Conservation (phyloP, 1,139 yeast species). For the Meyerozyma carpophila region DNA sequence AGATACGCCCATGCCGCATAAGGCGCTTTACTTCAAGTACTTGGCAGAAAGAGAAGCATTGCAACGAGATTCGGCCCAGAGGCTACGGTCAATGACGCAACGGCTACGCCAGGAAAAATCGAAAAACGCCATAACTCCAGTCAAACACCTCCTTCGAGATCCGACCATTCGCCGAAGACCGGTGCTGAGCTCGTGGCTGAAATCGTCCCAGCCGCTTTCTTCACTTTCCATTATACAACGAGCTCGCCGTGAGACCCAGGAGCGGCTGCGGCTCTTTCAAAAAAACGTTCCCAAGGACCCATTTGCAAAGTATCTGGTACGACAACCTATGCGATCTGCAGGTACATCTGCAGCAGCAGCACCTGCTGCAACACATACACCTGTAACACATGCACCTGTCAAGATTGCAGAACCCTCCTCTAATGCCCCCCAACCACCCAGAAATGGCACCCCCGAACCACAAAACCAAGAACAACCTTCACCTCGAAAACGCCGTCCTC, state of each 20-base stretch:
- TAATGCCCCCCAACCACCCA: no score
- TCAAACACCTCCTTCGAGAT: conserved; percentile 32
- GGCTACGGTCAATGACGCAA: conserved; percentile 41
- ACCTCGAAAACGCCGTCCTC: background rate
- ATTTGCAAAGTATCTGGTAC: background rate
- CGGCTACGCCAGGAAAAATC: conserved; percentile 38
- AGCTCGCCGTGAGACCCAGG: background rate
- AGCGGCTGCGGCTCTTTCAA: background rate
- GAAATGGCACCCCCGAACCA: no score
- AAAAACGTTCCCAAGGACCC: background rate
- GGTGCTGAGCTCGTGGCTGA: background rate
- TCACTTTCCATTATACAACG: background rate
- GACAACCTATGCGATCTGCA: no score
- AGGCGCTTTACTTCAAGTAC: conserved; percentile 37
- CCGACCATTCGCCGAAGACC: conserved; percentile 29
- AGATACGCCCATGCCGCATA: conserved; percentile 30
- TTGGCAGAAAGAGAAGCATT: conserved; percentile 39
- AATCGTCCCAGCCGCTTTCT: background rate
- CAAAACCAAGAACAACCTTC: background rate
- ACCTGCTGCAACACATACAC: no score
- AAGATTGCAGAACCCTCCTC: no score
- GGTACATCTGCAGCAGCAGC: background rate
- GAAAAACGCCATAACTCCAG: conserved; percentile 40
- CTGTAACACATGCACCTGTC: background rate
- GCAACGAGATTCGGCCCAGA: conserved; percentile 45